Evolutionary conservation across 2,329 filamentous ascomycete genomes (phyloP), one percentile per base, ranked within the genome.

Genomic region (Arachnopeziza araneosa): DNA sequence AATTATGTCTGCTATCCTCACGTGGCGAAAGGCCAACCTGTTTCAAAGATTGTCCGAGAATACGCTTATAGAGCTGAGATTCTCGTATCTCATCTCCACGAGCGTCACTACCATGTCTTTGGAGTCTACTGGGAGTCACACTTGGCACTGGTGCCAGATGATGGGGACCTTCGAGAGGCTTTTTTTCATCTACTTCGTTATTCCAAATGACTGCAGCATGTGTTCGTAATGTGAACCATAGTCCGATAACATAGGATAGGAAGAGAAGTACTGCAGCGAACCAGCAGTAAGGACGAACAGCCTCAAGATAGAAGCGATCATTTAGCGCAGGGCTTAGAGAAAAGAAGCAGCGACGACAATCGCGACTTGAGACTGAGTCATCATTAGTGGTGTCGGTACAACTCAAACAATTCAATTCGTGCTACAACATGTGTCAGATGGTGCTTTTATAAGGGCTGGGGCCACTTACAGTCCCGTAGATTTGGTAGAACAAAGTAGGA

Each of bases 191-290:
- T 2, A 81, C 73, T 63, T 97, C 93, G 9, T 83, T 88, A 69
- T 92, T 95, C 95, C 95, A 99, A 66, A 99, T 99, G 52, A 97
- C 89, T 4, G 96, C 93, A 3, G 95, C 95, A 72, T 99, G 95
- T 0, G 95, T 99, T 64, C 95, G 84, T 22, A 99, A 82, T 0
- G 95, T 99, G 75, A 99, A 99, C 81, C 95, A 91, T 17, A 99
- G 80, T 24, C 95, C 95, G 62, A 98, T 95, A 44, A 95, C 80
- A 72, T 99, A 99, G 0, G 93, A 96, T 26, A 96, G 78, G 76
- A 99, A 98, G 17, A 99, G 80, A 70, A 96, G 82, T 3, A 87
- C 76, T 0, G 95, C 91, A 4, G 91, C 89, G 70, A 96, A 85
- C 80, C 93, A 97, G 69, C 91, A 96, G 75, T 96, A 99, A 1